Percentiles rank a stretch among this genome's conserved stretches.
Conservation (phyloP, 1,284 basidiomycete genomes). For the Boletus semigastroideus region DNA sequence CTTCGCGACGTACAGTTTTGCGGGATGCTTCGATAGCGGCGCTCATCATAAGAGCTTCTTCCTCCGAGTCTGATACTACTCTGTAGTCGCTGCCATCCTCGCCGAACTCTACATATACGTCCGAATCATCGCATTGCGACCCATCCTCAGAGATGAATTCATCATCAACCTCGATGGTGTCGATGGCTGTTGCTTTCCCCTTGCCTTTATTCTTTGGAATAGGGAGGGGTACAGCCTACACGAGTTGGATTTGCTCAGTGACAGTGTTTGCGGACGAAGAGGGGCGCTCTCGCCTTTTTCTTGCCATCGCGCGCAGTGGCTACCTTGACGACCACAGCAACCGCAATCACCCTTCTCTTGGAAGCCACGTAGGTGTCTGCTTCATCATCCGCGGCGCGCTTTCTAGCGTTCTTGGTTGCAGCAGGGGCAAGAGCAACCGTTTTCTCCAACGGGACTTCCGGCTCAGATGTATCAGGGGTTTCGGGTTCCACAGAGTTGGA, state of each 20-base stretch:
- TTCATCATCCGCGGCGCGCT: conserved; percentile 35
- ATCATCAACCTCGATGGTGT: conserved; percentile 31
- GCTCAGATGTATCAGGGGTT: conserved; percentile 45
- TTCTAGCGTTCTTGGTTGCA: conserved; percentile 23
- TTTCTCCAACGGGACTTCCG: conserved; percentile 25
- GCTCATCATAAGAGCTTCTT: conserved; percentile 56
- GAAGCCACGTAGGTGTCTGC: conserved; percentile 19
- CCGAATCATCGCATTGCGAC: conserved; percentile 39
- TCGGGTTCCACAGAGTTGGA: conserved; percentile 31
- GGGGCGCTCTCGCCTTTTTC: conserved; percentile 36
- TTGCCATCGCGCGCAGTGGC: conserved; percentile 32
- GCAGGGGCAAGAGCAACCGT: background rate
- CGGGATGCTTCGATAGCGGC: conserved; percentile 58
- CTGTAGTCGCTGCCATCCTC: conserved; percentile 62
- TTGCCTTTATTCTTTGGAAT: conserved; percentile 39
- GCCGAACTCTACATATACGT: conserved; percentile 46
- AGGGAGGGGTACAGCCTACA: conserved; percentile 13
- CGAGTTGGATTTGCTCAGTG: conserved; percentile 11
- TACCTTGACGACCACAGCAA: conserved; percentile 49
- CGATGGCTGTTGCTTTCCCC: conserved; percentile 35
- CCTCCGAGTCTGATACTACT: conserved; percentile 24
- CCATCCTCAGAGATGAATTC: conserved; percentile 38
- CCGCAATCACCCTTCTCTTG: conserved; percentile 47
- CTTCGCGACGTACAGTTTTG: conserved; percentile 37
- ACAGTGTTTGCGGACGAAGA: background rate